These are phyloP conservation scores for Psilocybe azurescens DNA, from an alignment of 768 basidiomycete genomes.

Conservation along the genomic window DNA sequence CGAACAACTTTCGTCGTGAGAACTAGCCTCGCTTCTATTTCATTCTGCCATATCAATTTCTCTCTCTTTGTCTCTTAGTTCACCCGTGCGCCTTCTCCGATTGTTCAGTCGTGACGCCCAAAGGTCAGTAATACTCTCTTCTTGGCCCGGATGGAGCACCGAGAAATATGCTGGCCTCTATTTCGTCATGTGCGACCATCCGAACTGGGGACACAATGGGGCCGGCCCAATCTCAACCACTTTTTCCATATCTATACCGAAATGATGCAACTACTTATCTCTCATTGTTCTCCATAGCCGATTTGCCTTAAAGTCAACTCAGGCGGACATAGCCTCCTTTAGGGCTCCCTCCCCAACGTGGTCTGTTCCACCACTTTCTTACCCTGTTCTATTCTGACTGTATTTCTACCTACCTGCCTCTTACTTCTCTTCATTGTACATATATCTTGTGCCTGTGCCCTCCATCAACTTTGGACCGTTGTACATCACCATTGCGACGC, in stretches of 20 bases:
- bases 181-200: slow-evolving; percentile 29
- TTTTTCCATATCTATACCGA: slow-evolving; percentile 13
- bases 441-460: slow-evolving; percentile 21
- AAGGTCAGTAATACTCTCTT: slow-evolving; percentile 45
- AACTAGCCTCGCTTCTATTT: slow-evolving; percentile 12
- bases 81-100: slow-evolving; percentile 77
- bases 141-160: slow-evolving; percentile 15
- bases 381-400: slow-evolving; percentile 24
- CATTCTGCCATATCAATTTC: slow-evolving; percentile 11
- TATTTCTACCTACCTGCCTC: slow-evolving; percentile 1
- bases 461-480: slow-evolving; percentile 12
- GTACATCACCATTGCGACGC: slow-evolving; percentile 17
- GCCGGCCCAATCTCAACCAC: slow-evolving; percentile 24
- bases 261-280: slow-evolving; percentile 21
- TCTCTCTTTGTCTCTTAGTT: slow-evolving; percentile 16
- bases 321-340: slow-evolving; percentile 16
- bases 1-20: slow-evolving; percentile 16
- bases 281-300: slow-evolving; percentile 36
- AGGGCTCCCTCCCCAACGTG: slow-evolving; percentile 31
- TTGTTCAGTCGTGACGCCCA: slow-evolving; percentile 58
- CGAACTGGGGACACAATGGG: slow-evolving; percentile 40
- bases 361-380: slow-evolving; percentile 31
- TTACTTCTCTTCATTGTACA: slow-evolving; percentile 12
- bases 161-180: not conserved
- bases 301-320: slow-evolving; percentile 35